Conservation (phyloP, 345 rosid species). For the Dovyalis caffra region DNA sequence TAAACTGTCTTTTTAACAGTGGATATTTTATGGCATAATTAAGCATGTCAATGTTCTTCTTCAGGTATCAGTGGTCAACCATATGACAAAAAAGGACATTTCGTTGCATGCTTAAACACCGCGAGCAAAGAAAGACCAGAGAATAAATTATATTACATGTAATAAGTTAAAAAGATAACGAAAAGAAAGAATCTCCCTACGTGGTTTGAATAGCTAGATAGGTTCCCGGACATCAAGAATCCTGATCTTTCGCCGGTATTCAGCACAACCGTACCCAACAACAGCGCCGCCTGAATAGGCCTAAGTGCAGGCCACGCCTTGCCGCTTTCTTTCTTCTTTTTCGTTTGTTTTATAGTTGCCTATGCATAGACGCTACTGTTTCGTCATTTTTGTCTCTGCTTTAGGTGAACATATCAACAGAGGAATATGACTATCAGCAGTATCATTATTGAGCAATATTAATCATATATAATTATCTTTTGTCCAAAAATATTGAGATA, state of each 20-base stretch:
- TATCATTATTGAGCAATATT: too few relatives aligned
- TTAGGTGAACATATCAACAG: conserved; percentile 8
- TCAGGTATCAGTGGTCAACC: not conserved
- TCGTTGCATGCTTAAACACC: not conserved
- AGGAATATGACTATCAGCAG: not conserved
- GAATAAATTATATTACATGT: not conserved
- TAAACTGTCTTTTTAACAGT: not conserved
- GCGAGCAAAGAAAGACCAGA: conserved; percentile 11
- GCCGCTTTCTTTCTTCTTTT: not conserved
- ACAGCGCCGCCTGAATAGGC: conserved; percentile 25
- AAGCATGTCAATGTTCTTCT: not conserved
- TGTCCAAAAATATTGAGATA: too few relatives aligned
- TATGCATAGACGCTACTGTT: not conserved
- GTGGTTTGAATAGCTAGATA: not conserved
- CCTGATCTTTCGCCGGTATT: conserved; percentile 20
- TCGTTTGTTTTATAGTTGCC: not conserved
- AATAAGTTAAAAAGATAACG: not conserved
- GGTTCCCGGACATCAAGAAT: not conserved
- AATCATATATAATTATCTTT: too few relatives aligned
- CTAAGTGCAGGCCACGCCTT: conserved; percentile 25
- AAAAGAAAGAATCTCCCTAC: not conserved
- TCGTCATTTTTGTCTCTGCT: conserved; percentile 14
- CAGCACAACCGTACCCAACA: conserved; percentile 14
- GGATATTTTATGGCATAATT: not conserved
- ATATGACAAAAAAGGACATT: conserved; percentile 5